These are phyloP conservation scores for Erythrobasidium yunnanense DNA, from an alignment of 768 basidiomycete species.

Conservation along the genomic window DNA sequence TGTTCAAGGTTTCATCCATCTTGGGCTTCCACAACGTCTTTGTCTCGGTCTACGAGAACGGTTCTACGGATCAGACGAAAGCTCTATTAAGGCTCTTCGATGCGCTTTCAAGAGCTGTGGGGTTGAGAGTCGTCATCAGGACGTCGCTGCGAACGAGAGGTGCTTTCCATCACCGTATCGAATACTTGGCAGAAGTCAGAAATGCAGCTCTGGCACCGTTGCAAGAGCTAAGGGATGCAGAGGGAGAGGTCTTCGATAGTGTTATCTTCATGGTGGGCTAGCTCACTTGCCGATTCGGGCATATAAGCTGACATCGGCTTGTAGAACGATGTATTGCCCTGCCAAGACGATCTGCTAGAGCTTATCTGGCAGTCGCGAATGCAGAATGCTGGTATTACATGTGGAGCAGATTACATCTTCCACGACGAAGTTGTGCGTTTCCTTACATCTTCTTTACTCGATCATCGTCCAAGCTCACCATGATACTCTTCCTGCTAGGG, in stretches of 20 bases:
- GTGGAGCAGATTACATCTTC: slow-evolving; percentile 98
- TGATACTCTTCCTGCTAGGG: background rate
- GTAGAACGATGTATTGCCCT: slow-evolving; percentile 86
- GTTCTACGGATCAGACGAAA: slow-evolving; percentile 97
- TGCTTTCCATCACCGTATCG: slow-evolving; percentile 97
- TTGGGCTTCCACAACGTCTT: slow-evolving; percentile 96
- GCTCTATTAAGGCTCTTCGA: slow-evolving; percentile 90
- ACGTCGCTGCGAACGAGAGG: slow-evolving; percentile 86
- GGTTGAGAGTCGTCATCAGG: slow-evolving; percentile 83
- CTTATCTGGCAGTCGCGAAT: slow-evolving; percentile 86
- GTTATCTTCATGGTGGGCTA: slow-evolving; percentile 62
- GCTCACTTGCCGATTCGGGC: too few species aligned
- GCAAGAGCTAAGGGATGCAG: slow-evolving; percentile 79
- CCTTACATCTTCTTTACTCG: background rate
- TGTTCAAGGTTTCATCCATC: slow-evolving; percentile 83
- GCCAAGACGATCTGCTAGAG: slow-evolving; percentile 93
- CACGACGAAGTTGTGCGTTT: slow-evolving; percentile 74
- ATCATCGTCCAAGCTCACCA: slow-evolving; percentile 42
- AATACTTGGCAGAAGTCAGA: slow-evolving; percentile 99
- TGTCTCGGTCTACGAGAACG: slow-evolving; percentile 98
- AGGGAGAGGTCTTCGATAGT: slow-evolving; percentile 88
- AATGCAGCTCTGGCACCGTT: slow-evolving; percentile 93
- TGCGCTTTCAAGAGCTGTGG: slow-evolving; percentile 75
- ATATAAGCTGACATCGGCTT: too few species aligned
- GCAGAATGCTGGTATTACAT: slow-evolving; percentile 96